phyloP scores from a whole-genome alignment of 306 rosid genomes.

The Fragaria iinumae region DNA sequence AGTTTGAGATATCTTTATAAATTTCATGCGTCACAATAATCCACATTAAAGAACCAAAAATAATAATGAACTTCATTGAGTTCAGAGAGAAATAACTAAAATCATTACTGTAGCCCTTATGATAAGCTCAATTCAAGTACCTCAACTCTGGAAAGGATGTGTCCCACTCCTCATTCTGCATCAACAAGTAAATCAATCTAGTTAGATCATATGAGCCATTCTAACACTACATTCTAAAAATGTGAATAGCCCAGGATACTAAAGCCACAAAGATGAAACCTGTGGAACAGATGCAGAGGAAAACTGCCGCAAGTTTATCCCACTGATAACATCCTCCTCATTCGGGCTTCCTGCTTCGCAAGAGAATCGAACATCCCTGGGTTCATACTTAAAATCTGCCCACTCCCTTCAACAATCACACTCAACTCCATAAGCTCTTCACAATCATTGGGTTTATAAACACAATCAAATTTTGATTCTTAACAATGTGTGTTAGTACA shows the following conservation, averaged over 20 bases:
- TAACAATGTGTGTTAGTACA: no score
- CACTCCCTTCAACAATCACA: slow-evolving; percentile 56
- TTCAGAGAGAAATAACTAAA: no score
- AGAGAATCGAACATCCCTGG: slow-evolving; percentile 56
- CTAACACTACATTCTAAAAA: background rate
- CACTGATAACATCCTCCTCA: slow-evolving; percentile 30
- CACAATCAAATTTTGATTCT: background rate
- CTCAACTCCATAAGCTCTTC: background rate
- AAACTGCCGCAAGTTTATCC: slow-evolving; percentile 55
- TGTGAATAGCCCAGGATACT: background rate
- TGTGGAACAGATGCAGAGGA: slow-evolving; percentile 72
- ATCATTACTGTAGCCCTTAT: no score
- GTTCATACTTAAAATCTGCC: slow-evolving; percentile 62
- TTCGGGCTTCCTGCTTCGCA: slow-evolving; percentile 36
- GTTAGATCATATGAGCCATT: background rate
- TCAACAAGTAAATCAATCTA: slow-evolving; percentile 17
- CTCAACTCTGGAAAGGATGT: slow-evolving; percentile 45
- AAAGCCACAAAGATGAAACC: slow-evolving; percentile 28
- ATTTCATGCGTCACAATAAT: no score
- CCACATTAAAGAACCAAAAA: no score
- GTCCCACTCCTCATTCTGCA: slow-evolving; percentile 43
- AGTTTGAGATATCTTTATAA: no score
- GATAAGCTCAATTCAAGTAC: slow-evolving; percentile 31
- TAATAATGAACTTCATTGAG: no score
- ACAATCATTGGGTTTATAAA: no score